A percentile compares a stretch with the other conserved stretches of the same genome.
phyloP scores from a whole-genome alignment of 192 early-diverging fungal species.

The Podila horticola region DNA sequence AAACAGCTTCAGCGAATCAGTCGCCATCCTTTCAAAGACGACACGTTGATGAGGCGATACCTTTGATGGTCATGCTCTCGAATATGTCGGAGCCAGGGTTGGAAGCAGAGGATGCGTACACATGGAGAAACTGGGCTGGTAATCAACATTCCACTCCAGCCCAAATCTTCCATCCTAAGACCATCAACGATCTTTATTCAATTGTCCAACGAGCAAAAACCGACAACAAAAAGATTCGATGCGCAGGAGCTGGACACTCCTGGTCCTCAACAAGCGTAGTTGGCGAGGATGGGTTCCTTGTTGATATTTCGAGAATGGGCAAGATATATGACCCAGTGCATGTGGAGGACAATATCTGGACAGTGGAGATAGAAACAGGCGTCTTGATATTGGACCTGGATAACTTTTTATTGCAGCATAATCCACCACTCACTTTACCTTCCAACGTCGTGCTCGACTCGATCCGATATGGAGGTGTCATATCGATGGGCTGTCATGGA shows the following conservation, averaged over 20 bases:
- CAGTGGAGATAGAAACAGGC: constrained; percentile 39
- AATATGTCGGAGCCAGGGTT: neutral
- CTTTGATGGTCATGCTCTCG: neutral
- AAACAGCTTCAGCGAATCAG: neutral
- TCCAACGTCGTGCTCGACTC: constrained; percentile 16
- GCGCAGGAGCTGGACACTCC: constrained; percentile 27
- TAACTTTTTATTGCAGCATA: constrained; percentile 18
- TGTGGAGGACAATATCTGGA: constrained; percentile 23
- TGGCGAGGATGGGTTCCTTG: constrained; percentile 20
- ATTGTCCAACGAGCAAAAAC: constrained; percentile 23
- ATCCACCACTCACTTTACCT: constrained; percentile 39
- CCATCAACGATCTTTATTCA: constrained; percentile 16
- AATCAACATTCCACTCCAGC: constrained; percentile 20
- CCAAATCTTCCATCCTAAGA: constrained; percentile 26
- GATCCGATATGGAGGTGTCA: constrained; percentile 13
- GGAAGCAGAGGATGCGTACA: constrained; percentile 1
- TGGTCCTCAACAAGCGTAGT: constrained; percentile 20
- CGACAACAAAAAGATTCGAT: constrained; percentile 23
- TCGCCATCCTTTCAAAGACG: neutral
- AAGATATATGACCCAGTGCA: constrained; percentile 16
- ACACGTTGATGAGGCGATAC: constrained; percentile 1
- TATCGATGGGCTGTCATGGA: constrained; percentile 30
- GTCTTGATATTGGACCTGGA: constrained; percentile 21
- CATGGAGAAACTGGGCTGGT: constrained; percentile 33
- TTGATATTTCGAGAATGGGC: constrained; percentile 14